These are phyloP conservation scores for Tetrahymena borealis DNA, from an alignment of 73 alveolate genomes.

Conservation along the genomic window DNA sequence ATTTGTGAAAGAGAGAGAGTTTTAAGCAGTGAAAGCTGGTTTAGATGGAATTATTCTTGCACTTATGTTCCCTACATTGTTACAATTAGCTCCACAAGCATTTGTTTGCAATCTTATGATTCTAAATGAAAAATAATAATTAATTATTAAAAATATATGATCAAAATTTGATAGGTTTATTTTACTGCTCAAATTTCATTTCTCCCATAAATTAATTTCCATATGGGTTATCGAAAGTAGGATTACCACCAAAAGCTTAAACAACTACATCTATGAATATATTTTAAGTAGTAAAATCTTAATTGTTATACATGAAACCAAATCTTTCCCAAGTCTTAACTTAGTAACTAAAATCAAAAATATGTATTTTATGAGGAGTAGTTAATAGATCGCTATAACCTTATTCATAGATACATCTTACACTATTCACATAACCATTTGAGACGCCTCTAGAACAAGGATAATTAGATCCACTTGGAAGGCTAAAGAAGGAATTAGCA, in stretches of 20 bases:
- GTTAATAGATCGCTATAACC: background rate
- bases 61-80: background rate
- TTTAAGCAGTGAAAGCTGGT: too few species aligned
- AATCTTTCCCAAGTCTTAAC: background rate
- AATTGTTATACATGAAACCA: background rate
- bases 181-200: background rate
- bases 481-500: background rate
- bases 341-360: background rate
- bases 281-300: too few species aligned
- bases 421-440: background rate
- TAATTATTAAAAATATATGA: too few species aligned
- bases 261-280: background rate
- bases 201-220: background rate
- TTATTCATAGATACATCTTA: background rate
- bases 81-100: background rate
- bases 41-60: too few species aligned
- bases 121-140: too few species aligned
- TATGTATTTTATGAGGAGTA: background rate
- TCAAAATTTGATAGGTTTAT: background rate
- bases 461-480: background rate
- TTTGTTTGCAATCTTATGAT: too few species aligned
- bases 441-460: background rate
- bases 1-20: too few species aligned
- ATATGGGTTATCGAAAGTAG: background rate
- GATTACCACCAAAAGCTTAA: background rate